These are phyloP conservation scores for Fallopia convolvulus DNA, from an alignment of 148 eudicot species.

Conservation along the genomic window DNA sequence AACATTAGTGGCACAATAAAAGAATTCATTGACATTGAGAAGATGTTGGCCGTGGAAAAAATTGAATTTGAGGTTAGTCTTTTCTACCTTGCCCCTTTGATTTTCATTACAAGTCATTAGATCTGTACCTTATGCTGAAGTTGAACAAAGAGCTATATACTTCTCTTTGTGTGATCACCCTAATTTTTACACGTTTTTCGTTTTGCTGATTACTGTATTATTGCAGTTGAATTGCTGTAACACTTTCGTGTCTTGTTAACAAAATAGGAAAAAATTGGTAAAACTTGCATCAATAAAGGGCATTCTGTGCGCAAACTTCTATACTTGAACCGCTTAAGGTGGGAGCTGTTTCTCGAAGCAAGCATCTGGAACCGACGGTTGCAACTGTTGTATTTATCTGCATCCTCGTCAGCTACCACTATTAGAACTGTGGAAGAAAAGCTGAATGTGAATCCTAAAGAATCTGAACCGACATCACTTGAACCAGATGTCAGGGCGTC, in stretches of 20 bases:
- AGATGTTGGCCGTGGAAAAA: slow-evolving; percentile 57
- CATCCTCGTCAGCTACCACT: slow-evolving; percentile 17
- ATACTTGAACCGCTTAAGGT: slow-evolving; percentile 49
- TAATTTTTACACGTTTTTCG: not conserved
- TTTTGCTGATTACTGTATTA: not conserved
- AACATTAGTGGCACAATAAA: slow-evolving; percentile 39
- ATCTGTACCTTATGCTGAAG: not conserved
- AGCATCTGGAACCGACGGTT: slow-evolving; percentile 75
- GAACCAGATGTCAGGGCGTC: not conserved
- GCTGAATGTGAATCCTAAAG: slow-evolving; percentile 11
- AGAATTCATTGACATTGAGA: slow-evolving; percentile 54
- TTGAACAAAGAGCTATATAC: not conserved
- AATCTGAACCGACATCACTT: slow-evolving; percentile 12
- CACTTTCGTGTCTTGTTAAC: not conserved
- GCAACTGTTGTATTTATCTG: slow-evolving; percentile 51
- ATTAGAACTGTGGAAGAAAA: slow-evolving; percentile 18
- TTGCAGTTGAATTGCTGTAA: not conserved
- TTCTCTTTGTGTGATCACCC: not conserved
- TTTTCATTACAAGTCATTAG: not conserved
- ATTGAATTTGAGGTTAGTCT: slow-evolving; percentile 63
- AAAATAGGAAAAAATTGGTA: slow-evolving; percentile 45
- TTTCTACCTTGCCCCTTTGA: not conserved
- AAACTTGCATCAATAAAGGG: slow-evolving; percentile 30
- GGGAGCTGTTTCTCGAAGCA: slow-evolving; percentile 68
- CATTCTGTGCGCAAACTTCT: slow-evolving; percentile 41